Percentiles rank a stretch among this genome's conserved stretches.
These are phyloP conservation scores for Helianthus annuus DNA, from an alignment of 129 eudicot genomes.

Conservation along the genomic window HanXRQr2.0-SUNRISE NC_035433.2:128660513-128661012, in stretches of 20 bases:
- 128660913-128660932: slow-evolving; percentile 26
- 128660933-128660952: slow-evolving; percentile 20
- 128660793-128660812: slow-evolving; percentile 76
- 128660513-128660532: background rate
- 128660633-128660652: slow-evolving; percentile 44
- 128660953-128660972: slow-evolving; percentile 21
- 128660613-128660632: slow-evolving; percentile 53
- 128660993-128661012: slow-evolving; percentile 21
- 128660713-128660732: slow-evolving; percentile 49
- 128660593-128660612: slow-evolving; percentile 1
- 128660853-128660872: slow-evolving; percentile 4
- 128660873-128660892: slow-evolving; percentile 17
- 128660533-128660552: background rate
- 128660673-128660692: slow-evolving; percentile 86
- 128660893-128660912: slow-evolving; percentile 17
- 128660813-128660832: slow-evolving; percentile 89
- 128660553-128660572: background rate
- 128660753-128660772: slow-evolving; percentile 84
- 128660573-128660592: background rate
- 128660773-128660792: slow-evolving; percentile 59
- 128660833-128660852: slow-evolving; percentile 41
- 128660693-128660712: slow-evolving; percentile 92
- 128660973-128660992: slow-evolving; percentile 37
- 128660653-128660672: slow-evolving; percentile 89
- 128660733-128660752: slow-evolving; percentile 38